These are phyloP conservation scores for Saccharomycopsis sp. DNA, from an alignment of 805 yeast genomes.

Conservation along the genomic window DNA sequence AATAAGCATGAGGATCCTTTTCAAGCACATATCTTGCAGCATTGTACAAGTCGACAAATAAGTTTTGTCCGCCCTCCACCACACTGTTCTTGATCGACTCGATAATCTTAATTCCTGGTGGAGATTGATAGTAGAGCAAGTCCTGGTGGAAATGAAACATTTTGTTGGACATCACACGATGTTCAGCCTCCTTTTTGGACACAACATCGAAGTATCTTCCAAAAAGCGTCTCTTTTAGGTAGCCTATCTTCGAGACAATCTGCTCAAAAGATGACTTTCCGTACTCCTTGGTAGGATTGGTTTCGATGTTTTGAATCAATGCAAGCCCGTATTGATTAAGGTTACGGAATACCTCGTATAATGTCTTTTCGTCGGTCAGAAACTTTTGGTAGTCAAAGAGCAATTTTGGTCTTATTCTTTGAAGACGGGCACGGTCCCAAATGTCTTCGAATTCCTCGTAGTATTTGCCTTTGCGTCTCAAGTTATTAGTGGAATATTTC, in stretches of 20 bases:
- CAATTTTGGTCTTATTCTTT: constrained; percentile 1
- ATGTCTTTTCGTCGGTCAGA: constrained; percentile 11
- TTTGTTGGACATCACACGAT: constrained; percentile 61
- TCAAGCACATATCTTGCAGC: constrained; percentile 54
- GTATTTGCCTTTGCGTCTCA: constrained; percentile 26
- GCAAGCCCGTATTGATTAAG: constrained; percentile 18
- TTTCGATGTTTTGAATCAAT: constrained; percentile 13
- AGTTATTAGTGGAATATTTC: constrained; percentile 32
- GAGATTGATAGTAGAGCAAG: constrained; percentile 67
- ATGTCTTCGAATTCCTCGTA: constrained; percentile 17
- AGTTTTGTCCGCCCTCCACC: constrained; percentile 59
- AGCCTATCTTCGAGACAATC: constrained; percentile 54
- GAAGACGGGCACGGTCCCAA: constrained; percentile 8
- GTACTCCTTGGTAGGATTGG: constrained; percentile 21
- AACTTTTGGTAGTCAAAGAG: constrained; percentile 7
- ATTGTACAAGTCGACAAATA: constrained; percentile 62
- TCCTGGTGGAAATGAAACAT: constrained; percentile 75
- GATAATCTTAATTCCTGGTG: constrained; percentile 70
- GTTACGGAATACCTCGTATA: constrained; percentile 8
- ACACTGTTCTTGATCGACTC: constrained; percentile 43
- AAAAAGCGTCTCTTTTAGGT: constrained; percentile 63
- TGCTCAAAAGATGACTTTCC: constrained; percentile 30
- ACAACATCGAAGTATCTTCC: constrained; percentile 67
- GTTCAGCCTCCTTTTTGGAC: constrained; percentile 45
- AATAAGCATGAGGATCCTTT: constrained; percentile 54